phyloP scores from a whole-genome alignment of 2,329 filamentous ascomycete genomes.

The Colletotrichum incanum region DNA sequence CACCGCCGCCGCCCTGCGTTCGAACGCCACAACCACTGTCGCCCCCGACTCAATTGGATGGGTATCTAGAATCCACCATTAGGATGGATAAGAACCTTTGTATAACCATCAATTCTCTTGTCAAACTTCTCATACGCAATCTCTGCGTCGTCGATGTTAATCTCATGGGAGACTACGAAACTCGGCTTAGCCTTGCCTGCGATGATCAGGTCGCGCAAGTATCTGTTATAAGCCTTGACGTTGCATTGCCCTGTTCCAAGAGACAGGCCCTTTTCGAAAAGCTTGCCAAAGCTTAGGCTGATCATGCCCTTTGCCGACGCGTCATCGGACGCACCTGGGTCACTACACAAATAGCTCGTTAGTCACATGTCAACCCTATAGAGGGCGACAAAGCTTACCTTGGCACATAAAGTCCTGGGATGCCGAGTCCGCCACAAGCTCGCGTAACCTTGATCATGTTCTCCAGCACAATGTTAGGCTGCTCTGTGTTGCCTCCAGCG shows the following conservation, averaged over 20 bases:
- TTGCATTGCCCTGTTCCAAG: slow-evolving; percentile 77
- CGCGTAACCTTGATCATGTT: slow-evolving; percentile 75
- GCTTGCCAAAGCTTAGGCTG: slow-evolving; percentile 75
- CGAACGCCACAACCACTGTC: neutral
- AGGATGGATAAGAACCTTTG: slow-evolving; percentile 78
- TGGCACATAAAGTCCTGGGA: slow-evolving; percentile 68
- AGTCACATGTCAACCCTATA: neutral
- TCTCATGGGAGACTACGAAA: slow-evolving; percentile 77
- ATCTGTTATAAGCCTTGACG: slow-evolving; percentile 78
- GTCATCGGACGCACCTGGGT: slow-evolving; percentile 75
- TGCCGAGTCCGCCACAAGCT: slow-evolving; percentile 73
- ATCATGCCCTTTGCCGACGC: slow-evolving; percentile 76
- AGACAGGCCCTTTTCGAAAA: slow-evolving; percentile 77
- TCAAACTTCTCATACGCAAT: slow-evolving; percentile 77
- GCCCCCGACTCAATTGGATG: neutral
- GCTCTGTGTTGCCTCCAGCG: slow-evolving; percentile 69
- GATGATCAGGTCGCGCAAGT: slow-evolving; percentile 77
- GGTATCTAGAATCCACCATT: slow-evolving; percentile 61
- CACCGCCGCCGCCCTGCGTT: neutral
- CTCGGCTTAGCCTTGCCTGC: slow-evolving; percentile 75
- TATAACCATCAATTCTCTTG: slow-evolving; percentile 76
- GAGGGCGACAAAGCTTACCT: slow-evolving; percentile 44
- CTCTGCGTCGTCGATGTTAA: slow-evolving; percentile 73
- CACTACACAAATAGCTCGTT: slow-evolving; percentile 55
- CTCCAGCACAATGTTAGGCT: slow-evolving; percentile 75